phyloP scores from a whole-genome alignment of 345 rosid genomes.

The Corchorus capsularis region DNA sequence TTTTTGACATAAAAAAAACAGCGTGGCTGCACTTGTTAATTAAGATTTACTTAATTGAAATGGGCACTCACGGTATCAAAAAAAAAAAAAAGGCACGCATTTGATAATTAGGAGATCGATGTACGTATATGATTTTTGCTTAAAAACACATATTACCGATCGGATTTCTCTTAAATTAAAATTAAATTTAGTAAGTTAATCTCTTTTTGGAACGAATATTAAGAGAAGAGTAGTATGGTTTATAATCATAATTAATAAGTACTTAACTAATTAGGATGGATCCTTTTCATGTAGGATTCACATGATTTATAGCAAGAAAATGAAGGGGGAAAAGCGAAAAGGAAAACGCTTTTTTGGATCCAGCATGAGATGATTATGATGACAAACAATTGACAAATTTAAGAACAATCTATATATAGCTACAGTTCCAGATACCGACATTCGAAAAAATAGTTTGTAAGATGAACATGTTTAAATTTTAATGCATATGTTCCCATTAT shows the following conservation, averaged over 20 bases:
- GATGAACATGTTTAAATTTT: background rate
- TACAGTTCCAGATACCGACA: background rate
- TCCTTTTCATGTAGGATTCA: background rate
- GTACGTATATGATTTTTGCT: no score
- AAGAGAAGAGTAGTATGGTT: no score
- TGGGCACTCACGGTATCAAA: no score
- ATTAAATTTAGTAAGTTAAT: no score
- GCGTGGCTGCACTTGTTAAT: no score
- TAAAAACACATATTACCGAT: no score
- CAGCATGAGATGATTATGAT: background rate
- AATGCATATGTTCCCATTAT: background rate
- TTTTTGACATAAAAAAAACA: no score
- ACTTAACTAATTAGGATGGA: background rate
- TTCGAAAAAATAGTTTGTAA: background rate
- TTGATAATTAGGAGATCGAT: no score
- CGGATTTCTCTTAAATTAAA: no score
- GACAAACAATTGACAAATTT: background rate
- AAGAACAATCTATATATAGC: background rate
- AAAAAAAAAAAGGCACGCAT: no score
- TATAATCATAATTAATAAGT: background rate
- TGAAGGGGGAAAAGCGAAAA: background rate
- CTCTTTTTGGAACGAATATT: no score
- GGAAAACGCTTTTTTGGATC: background rate
- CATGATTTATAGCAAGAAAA: conserved; percentile 10
- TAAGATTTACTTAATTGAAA: no score